Percentiles rank a stretch among this genome's conserved stretches.
Evolutionary conservation across 345 rosid species (phyloP).

Genomic region (Eucalyptus curtisii): DNA sequence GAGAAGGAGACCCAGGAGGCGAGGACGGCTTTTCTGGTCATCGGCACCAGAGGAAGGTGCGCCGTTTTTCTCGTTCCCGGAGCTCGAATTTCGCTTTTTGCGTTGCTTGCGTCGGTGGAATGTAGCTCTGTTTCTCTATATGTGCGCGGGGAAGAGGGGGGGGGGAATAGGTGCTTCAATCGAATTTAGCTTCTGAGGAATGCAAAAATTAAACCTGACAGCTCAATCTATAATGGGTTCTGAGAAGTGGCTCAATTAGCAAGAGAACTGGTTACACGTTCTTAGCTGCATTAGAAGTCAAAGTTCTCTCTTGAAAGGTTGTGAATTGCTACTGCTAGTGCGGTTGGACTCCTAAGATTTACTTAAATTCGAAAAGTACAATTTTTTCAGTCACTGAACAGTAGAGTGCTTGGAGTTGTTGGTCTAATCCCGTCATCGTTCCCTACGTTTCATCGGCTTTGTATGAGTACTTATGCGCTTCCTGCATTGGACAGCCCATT

Average conservation of each 20-base stretch:
- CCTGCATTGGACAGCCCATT: slow-evolving; percentile 63
- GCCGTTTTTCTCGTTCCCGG: not conserved
- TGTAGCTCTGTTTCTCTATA: not conserved
- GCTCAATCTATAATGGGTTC: not conserved
- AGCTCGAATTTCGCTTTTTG: not conserved
- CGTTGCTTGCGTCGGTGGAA: not conserved
- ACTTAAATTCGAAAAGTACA: not conserved
- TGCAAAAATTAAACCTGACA: not conserved
- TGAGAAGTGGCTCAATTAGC: not conserved
- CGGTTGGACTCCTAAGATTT: not conserved
- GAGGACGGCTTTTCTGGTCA: slow-evolving; percentile 58
- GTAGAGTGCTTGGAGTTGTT: not conserved
- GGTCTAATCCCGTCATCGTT: not conserved
- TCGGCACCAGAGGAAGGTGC: slow-evolving; percentile 96
- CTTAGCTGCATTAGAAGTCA: not conserved
- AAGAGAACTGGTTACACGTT: not conserved
- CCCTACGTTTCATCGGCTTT: not conserved
- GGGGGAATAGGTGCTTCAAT: not conserved
- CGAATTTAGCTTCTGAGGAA: not conserved
- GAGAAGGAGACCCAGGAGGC: slow-evolving; percentile 48
- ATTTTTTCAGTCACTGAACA: not conserved
- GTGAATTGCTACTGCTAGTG: not conserved
- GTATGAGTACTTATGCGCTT: slow-evolving; percentile 8
- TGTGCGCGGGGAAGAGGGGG: not conserved
- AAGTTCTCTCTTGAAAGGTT: not conserved